Percentiles rank a stretch among this genome's conserved stretches.
Conservation (phyloP, 345 rosid species). For the Diplotaxis tenuifolia region DNA sequence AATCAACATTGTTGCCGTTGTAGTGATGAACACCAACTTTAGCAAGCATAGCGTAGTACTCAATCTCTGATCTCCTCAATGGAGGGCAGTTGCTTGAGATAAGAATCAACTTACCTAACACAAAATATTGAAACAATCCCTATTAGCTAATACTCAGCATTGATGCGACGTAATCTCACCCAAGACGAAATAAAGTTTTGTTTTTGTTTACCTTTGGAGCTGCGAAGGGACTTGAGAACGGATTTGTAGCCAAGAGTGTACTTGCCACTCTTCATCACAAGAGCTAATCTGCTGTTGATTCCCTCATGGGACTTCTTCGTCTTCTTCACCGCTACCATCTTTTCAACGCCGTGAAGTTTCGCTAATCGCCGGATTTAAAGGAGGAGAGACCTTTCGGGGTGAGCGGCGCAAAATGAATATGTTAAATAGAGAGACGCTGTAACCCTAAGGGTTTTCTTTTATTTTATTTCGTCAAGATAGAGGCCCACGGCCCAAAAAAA, state of each 20-base stretch:
- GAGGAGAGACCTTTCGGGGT: background rate
- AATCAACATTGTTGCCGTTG: slow-evolving; percentile 61
- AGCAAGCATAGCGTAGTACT: slow-evolving; percentile 46
- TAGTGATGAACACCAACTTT: slow-evolving; percentile 39
- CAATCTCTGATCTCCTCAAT: slow-evolving; percentile 73
- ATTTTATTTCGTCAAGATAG: background rate
- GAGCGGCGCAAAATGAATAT: slow-evolving; percentile 19
- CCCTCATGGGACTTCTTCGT: slow-evolving; percentile 83
- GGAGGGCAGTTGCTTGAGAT: slow-evolving; percentile 78
- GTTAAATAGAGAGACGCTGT: slow-evolving; percentile 8
- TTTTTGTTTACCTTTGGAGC: slow-evolving; percentile 55
- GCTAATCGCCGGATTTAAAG: slow-evolving; percentile 6
- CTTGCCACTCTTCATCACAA: slow-evolving; percentile 83
- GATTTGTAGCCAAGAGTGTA: slow-evolving; percentile 74
- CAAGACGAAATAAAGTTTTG: background rate
- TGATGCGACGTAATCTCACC: background rate
- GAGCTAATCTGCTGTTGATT: slow-evolving; percentile 78
- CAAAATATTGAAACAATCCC: background rate
- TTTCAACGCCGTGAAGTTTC: slow-evolving; percentile 15
- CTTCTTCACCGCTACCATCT: slow-evolving; percentile 39
- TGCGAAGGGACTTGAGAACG: slow-evolving; percentile 65
- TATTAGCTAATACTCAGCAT: background rate
- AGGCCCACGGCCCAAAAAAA: background rate
- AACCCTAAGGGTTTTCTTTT: slow-evolving; percentile 18
- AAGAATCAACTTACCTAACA: slow-evolving; percentile 53